Conservation (phyloP, 257 asterid species). For the Nicotiana otophora region DNA sequence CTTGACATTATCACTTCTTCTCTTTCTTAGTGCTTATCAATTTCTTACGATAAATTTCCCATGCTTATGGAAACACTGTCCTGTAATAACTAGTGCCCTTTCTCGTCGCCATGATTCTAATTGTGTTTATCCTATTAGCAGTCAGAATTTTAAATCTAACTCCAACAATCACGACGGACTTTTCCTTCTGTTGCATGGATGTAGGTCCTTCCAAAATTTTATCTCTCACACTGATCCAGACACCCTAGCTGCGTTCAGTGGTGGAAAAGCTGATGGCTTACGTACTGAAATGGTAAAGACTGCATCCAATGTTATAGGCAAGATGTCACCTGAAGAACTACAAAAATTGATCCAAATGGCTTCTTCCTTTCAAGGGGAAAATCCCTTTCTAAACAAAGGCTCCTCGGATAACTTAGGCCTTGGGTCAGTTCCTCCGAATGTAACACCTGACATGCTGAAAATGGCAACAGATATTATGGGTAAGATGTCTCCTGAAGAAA, state of each 20-base stretch:
- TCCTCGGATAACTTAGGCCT: slow-evolving; percentile 32
- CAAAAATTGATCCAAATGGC: slow-evolving; percentile 68
- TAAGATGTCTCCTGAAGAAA: slow-evolving; percentile 84
- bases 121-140: neutral
- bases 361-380: slow-evolving; percentile 65
- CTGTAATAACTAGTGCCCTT: neutral
- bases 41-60: neutral
- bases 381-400: slow-evolving; percentile 36
- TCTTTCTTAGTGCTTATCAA: neutral
- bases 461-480: slow-evolving; percentile 83
- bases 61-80: neutral
- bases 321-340: slow-evolving; percentile 90
- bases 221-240: slow-evolving; percentile 75
- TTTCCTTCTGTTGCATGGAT: slow-evolving; percentile 15
- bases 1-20: neutral
- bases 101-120: neutral
- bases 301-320: slow-evolving; percentile 61
- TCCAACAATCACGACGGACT: neutral
- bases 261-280: slow-evolving; percentile 65
- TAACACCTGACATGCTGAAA: slow-evolving; percentile 80
- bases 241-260: slow-evolving; percentile 62
- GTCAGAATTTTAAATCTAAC: neutral
- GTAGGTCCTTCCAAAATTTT: slow-evolving; percentile 76
- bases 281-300: slow-evolving; percentile 83
- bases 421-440: slow-evolving; percentile 47